Evolutionary conservation across 2,329 filamentous ascomycete genomes (phyloP).

Genomic region (Cytospora schulzeri): DNA sequence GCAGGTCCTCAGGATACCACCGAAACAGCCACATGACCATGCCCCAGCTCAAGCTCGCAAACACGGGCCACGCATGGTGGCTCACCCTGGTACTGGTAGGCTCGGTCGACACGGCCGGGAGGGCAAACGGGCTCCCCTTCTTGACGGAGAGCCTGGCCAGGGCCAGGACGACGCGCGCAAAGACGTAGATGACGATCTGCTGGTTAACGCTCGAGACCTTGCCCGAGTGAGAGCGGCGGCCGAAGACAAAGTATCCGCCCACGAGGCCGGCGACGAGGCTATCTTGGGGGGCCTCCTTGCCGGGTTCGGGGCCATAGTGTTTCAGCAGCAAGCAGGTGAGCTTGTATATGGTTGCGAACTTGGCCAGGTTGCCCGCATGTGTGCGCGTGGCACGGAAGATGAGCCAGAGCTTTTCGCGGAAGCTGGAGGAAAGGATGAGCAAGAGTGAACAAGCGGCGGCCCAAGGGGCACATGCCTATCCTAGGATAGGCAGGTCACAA

Average conservation of each 20-base stretch:
- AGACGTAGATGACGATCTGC: slow-evolving; percentile 98
- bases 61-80: slow-evolving; percentile 85
- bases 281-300: slow-evolving; percentile 74
- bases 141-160: slow-evolving; percentile 82
- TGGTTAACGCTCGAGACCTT: slow-evolving; percentile 81
- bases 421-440: slow-evolving; percentile 32
- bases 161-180: slow-evolving; percentile 84
- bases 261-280: slow-evolving; percentile 83
- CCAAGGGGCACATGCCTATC: background rate
- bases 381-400: slow-evolving; percentile 85
- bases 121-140: slow-evolving; percentile 48
- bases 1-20: slow-evolving; percentile 87
- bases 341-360: slow-evolving; percentile 93
- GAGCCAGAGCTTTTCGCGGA: slow-evolving; percentile 76
- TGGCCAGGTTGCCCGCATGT: slow-evolving; percentile 88
- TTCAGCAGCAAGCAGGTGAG: slow-evolving; percentile 74
- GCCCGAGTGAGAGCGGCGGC: slow-evolving; percentile 65
- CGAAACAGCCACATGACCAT: slow-evolving; percentile 94
- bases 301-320: slow-evolving; percentile 57
- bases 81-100: slow-evolving; percentile 53
- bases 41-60: slow-evolving; percentile 89
- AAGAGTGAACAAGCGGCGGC: background rate
- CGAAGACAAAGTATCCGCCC: slow-evolving; percentile 93
- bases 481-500: slow-evolving; percentile 21
- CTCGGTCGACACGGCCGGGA: slow-evolving; percentile 54